Evolutionary conservation across 768 basidiomycete genomes (phyloP).

Genomic region (Sarcodon aspratus): DNA sequence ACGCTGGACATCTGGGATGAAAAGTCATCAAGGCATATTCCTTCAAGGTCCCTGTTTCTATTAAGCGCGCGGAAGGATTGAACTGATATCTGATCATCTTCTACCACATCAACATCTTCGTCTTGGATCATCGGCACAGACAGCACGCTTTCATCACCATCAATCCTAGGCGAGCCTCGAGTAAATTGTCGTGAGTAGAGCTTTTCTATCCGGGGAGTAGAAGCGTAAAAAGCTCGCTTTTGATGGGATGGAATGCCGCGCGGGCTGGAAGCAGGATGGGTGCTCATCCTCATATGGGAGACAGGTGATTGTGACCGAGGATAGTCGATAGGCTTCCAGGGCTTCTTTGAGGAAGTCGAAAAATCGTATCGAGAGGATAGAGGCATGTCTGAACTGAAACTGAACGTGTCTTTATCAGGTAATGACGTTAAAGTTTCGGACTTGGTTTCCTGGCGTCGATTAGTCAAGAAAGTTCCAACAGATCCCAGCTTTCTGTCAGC

Average conservation of each 20-base stretch:
- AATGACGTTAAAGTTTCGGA: slow-evolving; percentile 8
- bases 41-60: no score
- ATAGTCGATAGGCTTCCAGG: slow-evolving; percentile 27
- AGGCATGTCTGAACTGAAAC: slow-evolving; percentile 21
- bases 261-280: slow-evolving; percentile 27
- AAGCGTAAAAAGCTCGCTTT: slow-evolving; percentile 23
- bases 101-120: no score
- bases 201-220: slow-evolving; percentile 9
- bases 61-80: no score
- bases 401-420: slow-evolving; percentile 9
- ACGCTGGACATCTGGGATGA: no score
- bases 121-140: background rate
- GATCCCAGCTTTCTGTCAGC: slow-evolving; percentile 20
- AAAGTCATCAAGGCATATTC: no score
- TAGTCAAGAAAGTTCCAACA: slow-evolving; percentile 13
- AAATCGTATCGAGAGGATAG: slow-evolving; percentile 51
- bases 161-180: slow-evolving; percentile 43
- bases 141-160: slow-evolving; percentile 14
- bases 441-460: slow-evolving; percentile 3
- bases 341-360: slow-evolving; percentile 33
- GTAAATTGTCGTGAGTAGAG: slow-evolving; percentile 4
- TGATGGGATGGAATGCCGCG: slow-evolving; percentile 8
- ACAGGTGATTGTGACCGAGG: slow-evolving; percentile 2
- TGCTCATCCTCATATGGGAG: slow-evolving; percentile 29
- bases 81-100: no score